Percentiles rank a stretch among this genome's conserved stretches.
These are phyloP conservation scores for Monascus purpureus DNA, from an alignment of 495 filamentous ascomycete genomes.

Conservation along the genomic window DNA sequence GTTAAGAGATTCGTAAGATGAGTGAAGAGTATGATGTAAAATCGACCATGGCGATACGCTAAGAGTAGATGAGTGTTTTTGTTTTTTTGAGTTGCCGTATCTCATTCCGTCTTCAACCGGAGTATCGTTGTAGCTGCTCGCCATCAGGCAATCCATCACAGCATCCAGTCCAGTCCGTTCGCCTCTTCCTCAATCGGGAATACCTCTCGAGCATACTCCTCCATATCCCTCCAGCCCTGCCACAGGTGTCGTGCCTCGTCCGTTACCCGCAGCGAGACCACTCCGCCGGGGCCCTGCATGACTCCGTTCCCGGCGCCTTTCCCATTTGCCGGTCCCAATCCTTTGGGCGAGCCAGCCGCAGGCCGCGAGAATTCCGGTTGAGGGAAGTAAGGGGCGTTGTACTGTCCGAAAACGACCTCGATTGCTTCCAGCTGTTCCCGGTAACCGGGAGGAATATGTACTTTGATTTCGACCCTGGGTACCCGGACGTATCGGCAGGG, in stretches of 20 bases:
- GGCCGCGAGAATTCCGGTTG: constrained; percentile 34
- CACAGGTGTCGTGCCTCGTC: constrained; percentile 64
- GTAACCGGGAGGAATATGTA: constrained; percentile 79
- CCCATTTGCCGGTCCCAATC: constrained; percentile 45
- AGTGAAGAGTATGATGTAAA: too few species aligned
- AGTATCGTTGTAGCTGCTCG: too few species aligned
- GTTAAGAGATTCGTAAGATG: too few species aligned
- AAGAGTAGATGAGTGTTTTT: too few species aligned
- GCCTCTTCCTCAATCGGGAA: constrained; percentile 89
- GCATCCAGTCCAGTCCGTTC: constrained; percentile 89
- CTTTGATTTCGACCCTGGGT: constrained; percentile 63
- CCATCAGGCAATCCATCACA: too few species aligned
- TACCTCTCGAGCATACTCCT: constrained; percentile 91
- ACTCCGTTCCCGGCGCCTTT: constrained; percentile 46
- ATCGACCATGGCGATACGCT: too few species aligned
- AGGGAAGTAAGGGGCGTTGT: constrained; percentile 53
- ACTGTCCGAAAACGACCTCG: constrained; percentile 45
- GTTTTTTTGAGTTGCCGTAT: too few species aligned
- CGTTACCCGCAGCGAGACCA: constrained; percentile 42
- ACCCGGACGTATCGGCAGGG: constrained; percentile 63
- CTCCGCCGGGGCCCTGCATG: constrained; percentile 42
- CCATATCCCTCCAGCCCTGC: constrained; percentile 81
- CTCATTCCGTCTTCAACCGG: too few species aligned
- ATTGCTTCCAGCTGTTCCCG: constrained; percentile 70
- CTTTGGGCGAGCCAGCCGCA: constrained; percentile 31